A percentile compares a stretch with the other conserved stretches of the same genome.
Conservation (phyloP, 495 filamentous ascomycete genomes). For the Penicillium subrubescens region DNA sequence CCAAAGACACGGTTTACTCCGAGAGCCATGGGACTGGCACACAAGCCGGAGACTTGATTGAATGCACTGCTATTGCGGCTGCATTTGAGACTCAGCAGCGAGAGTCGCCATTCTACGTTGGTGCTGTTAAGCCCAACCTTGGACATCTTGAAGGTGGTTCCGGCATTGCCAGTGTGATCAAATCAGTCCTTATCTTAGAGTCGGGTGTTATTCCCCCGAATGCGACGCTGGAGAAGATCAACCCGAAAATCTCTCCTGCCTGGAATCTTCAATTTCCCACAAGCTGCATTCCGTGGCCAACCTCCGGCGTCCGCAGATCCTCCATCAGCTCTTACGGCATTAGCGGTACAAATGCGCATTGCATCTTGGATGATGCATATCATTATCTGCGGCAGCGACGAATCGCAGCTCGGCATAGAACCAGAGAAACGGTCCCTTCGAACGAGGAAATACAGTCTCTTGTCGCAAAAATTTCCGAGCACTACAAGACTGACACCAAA, state of each 20-base stretch:
- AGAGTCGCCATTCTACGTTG: not conserved
- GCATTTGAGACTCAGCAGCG: not conserved
- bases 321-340: not conserved
- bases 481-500: not conserved
- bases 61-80: not conserved
- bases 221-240: not conserved
- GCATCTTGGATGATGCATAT: not conserved
- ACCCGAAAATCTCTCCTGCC: not conserved
- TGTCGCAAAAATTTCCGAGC: not conserved
- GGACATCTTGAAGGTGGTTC: not conserved
- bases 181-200: not conserved
- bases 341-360: not conserved
- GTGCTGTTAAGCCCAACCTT: not conserved
- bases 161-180: not conserved
- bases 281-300: not conserved
- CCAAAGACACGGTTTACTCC: not conserved
- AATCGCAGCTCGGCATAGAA: not conserved
- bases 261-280: not conserved
- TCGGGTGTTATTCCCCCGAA: not conserved
- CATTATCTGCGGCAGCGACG: not conserved
- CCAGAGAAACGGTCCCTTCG: not conserved
- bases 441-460: not conserved
- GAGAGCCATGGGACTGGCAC: not conserved
- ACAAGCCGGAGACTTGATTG: not conserved
- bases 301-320: not conserved